Conservation (phyloP, 257 asterid genomes). For the Anisodus tanguticus region DNA sequence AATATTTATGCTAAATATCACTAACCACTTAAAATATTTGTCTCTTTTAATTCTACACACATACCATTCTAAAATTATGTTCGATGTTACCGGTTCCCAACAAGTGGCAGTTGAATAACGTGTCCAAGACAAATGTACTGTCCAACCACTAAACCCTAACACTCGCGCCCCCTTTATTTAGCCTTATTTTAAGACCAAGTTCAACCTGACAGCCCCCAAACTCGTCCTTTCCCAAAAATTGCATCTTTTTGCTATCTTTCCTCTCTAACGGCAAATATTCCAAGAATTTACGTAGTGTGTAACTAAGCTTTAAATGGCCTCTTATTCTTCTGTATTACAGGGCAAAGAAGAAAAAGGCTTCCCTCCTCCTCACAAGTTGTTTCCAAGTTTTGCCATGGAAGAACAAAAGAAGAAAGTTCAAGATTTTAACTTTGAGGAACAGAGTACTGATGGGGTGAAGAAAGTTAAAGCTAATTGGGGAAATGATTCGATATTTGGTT, state of each 20-base stretch:
- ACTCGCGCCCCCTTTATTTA: slow-evolving; percentile 26
- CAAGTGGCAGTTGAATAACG: slow-evolving; percentile 50
- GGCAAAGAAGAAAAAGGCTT: slow-evolving; percentile 39
- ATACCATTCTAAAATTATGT: background rate
- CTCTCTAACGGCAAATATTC: slow-evolving; percentile 24
- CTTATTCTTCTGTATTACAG: slow-evolving; percentile 39
- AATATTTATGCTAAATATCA: too few relatives aligned
- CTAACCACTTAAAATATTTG: too few relatives aligned
- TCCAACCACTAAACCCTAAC: slow-evolving; percentile 55
- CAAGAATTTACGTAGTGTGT: background rate
- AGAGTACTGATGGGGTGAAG: slow-evolving; percentile 21
- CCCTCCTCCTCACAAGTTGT: slow-evolving; percentile 48
- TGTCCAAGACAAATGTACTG: slow-evolving; percentile 45
- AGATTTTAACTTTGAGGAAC: slow-evolving; percentile 18
- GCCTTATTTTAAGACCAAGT: slow-evolving; percentile 25
- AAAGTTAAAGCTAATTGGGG: slow-evolving; percentile 30
- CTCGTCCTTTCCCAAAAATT: slow-evolving; percentile 25
- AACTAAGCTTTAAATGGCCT: background rate
- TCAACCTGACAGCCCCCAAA: slow-evolving; percentile 37
- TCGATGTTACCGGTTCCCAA: slow-evolving; percentile 29
- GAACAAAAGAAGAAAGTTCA: background rate
- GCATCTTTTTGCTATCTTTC: background rate
- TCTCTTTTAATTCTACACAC: too few relatives aligned
- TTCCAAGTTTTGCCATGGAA: slow-evolving; percentile 30
- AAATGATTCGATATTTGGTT: slow-evolving; percentile 33